Conservation (phyloP, 2,329 filamentous ascomycete genomes). For the Harringtonia lauricola region DNA sequence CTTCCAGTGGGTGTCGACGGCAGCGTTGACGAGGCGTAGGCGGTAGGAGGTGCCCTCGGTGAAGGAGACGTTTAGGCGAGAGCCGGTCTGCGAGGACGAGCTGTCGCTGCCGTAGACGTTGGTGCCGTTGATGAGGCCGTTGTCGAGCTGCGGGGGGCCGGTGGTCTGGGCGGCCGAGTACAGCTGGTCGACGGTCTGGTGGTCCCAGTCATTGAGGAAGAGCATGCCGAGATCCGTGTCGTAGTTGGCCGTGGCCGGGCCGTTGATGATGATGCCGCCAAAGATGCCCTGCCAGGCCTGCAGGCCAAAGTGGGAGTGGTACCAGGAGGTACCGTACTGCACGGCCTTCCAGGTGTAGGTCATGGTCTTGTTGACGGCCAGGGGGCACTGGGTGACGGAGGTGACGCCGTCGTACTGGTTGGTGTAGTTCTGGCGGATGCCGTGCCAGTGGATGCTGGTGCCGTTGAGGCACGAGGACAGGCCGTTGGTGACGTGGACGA, state of each 20-base stretch:
- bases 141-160: slow-evolving; percentile 7
- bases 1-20: slow-evolving; percentile 36
- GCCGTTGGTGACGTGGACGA: slow-evolving; percentile 57
- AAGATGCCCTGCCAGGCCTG: slow-evolving; percentile 43
- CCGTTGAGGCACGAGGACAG: slow-evolving; percentile 36
- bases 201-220: slow-evolving; percentile 45
- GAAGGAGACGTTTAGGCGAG: slow-evolving; percentile 18
- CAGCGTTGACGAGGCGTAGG: slow-evolving; percentile 38
- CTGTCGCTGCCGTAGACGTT: slow-evolving; percentile 41
- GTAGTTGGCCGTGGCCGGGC: slow-evolving; percentile 40
- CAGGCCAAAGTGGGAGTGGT: slow-evolving; percentile 38
- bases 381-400: slow-evolving; percentile 28
- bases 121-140: slow-evolving; percentile 48
- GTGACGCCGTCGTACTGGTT: slow-evolving; percentile 32
- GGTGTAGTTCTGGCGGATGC: slow-evolving; percentile 35
- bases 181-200: slow-evolving; percentile 38
- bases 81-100: slow-evolving; percentile 33
- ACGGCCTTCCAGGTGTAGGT: slow-evolving; percentile 46
- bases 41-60: slow-evolving; percentile 32
- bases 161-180: slow-evolving; percentile 20
- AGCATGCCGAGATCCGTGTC: slow-evolving; percentile 51
- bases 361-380: slow-evolving; percentile 21
- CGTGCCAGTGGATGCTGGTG: slow-evolving; percentile 41
- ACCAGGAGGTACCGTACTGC: slow-evolving; percentile 45
- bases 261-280: slow-evolving; percentile 31